Evolutionary conservation across 257 asterid species (phyloP).

Genomic region (Jacaranda mimosifolia): DNA sequence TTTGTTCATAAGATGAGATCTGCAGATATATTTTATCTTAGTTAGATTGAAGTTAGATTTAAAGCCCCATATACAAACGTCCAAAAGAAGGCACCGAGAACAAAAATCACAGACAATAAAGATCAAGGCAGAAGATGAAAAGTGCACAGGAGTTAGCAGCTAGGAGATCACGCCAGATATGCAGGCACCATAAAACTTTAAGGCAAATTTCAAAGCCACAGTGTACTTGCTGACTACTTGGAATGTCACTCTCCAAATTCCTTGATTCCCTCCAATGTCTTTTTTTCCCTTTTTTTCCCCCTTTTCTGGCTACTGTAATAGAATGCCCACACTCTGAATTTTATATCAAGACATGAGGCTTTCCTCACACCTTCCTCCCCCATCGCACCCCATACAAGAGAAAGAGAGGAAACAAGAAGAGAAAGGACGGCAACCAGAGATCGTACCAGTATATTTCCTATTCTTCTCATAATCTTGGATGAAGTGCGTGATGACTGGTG

Average conservation of each 20-base stretch:
- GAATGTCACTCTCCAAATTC: no score
- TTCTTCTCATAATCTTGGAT: conserved; percentile 89
- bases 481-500: conserved; percentile 96
- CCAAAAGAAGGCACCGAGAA: no score
- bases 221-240: no score
- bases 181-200: no score
- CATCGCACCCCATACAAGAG: background rate
- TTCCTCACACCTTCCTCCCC: background rate
- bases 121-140: no score
- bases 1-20: conserved; percentile 8
- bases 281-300: background rate
- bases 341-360: background rate
- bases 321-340: background rate
- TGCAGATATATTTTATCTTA: no score
- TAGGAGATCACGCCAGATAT: no score
- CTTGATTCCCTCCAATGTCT: background rate
- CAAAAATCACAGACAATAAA: no score
- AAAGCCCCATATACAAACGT: background rate
- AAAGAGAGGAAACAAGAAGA: conserved; percentile 8
- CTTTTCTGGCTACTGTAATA: background rate
- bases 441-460: conserved; percentile 80
- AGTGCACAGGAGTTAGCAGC: no score
- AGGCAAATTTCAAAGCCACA: no score
- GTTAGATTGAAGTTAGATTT: background rate
- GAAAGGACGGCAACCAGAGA: conserved; percentile 2